Evolutionary conservation across 331 rosid species (phyloP), one percentile per base, ranked within the genome.

Genomic region (Acacia concinna): DNA sequence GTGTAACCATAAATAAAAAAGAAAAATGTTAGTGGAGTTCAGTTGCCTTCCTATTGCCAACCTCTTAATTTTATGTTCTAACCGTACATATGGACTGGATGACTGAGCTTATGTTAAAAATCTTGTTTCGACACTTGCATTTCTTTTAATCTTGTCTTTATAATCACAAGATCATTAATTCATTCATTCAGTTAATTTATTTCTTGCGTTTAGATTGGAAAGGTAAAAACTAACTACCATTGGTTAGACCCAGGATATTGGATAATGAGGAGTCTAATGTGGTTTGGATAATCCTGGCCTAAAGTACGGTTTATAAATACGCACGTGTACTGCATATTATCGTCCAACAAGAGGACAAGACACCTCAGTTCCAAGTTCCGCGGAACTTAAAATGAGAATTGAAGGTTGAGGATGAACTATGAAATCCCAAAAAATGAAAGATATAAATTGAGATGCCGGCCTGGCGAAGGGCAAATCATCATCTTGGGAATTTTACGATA

Each of bases 1-100:
- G 87, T 86, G 93, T 75, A 89, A 86, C 80, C 76, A 86, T 79
- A 80, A 86, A 90, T 84, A 66, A 85, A 68, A 49, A 17, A 18
- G 77, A 71, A 81, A 84, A 75, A 63, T 72, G 78, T 76, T 51
- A 71, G 78, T 83, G 67, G 71, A 44, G 46, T 35, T 68, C 40
- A 28, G 20, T 49, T 44, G 49, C 67, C 71, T 30, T 52, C 1
- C 14, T 40, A 4, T 6, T 23, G 18, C 30, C 46, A 18, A n/a
- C 47, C 71, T n/a, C 47, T 35, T 66, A 4, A 66, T 35, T 35
- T 34, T n/a, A 9, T 4, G 17, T 8, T 35, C 34, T 20, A 3
- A 12, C 15, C 15, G 11, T 18, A 21, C 21, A 8, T 6, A 54
- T 54, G 30, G 62, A 54, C 8, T 21, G 41, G 43, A 32, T 2